Base-by-base conservation (phyloP, 2,329 filamentous ascomycete genomes). In the Alternaria solani region DNA sequence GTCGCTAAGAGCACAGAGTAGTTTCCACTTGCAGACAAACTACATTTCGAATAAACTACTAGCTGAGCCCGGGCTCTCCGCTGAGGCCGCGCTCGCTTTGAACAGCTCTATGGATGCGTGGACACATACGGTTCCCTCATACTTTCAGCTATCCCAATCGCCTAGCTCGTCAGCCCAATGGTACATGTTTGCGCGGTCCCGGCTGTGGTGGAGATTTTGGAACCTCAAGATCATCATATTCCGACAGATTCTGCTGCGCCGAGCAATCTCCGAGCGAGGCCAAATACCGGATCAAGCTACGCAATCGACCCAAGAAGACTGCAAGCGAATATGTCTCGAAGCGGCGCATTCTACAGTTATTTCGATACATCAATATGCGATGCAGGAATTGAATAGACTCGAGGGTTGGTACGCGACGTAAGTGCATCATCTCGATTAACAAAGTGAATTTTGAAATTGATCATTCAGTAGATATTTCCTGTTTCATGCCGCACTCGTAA, bases 371-470 rank as follows among this genome's bases (percentile, higher is more conserved):
- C 62, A 70, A 14, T 71, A 72, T 28, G 61, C 68, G 34, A 49
- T n/a, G 25, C 63, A 66, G 34, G 65, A 61, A 12, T 41, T 70
- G 34, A 68, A 64, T 1, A 66, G 69, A 44, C 30, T 70, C 7
- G 69, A 72, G 51, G 66, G 69, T 16, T 72, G 69, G 69, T 72
- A 72, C 44, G 65, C 69, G 11, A 72, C 69, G 69, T 72, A 55
- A 66, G 69, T 63, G 48, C 5, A 12, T 18, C 1, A 36, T n/a
- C 9, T 18, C 7, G 23, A 36, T 11, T 7, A 18, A 4, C 16
- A 6, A 28, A 8, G n/a, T 18, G n/a, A 32, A 14, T 8, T 5
- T 30, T 18, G 6, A 32, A 20, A 26, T 26, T 46, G 5, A 46
- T 30, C 2, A 20, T 16, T 4, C 44, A 20, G 7, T 49, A 72